Evolutionary conservation across 148 eudicot genomes (phyloP), one percentile per base, ranked within the genome.

Genomic region (Camellia granthamiana): DNA sequence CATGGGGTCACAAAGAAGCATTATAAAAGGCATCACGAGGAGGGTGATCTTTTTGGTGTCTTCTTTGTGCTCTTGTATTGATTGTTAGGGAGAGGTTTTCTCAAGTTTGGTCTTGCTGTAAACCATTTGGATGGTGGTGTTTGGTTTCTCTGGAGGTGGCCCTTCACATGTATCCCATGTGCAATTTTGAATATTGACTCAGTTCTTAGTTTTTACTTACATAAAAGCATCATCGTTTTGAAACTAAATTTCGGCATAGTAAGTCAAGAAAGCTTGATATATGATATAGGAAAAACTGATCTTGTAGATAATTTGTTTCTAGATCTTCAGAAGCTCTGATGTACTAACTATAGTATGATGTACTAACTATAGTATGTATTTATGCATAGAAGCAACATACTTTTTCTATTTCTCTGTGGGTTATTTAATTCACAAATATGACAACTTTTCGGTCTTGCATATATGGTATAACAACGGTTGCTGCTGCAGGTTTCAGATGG

Each of bases 401-500:
- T 30, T 71, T 49, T 47, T 10, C 41, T n/a, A 19, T 49, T 46
- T 70, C 38, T 54, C 4, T 21, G 56, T 21, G 56, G 56, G 42
- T n/a, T 49, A 47, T 44, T 44, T 69, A 75, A 44, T 75, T 58
- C 23, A 43, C 19, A 42, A 19, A 42, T 43, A 42, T 46, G n/a
- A 44, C 19, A 6, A 69, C 6, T 14, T 47, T 63, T 62, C 44
- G 15, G 55, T 16, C 7, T 77, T 68, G 77, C 77, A 30, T 30
- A 30, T 30, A 30, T 30, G 38, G 38, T 71, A 38, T 69, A 9
- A 70, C 72, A n/a, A 72, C 23, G 54, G 61, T 65, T 80, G 54
- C 11, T 71, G 54, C 68, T 81, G 77, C 90, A 94, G 98, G 91
- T 90, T 42, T 83, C 84, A 68, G 98, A 95, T 86, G 92, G 88